Conservation (phyloP, 164 flowering plant genomes). For the Warburgia ugandensis region DNA sequence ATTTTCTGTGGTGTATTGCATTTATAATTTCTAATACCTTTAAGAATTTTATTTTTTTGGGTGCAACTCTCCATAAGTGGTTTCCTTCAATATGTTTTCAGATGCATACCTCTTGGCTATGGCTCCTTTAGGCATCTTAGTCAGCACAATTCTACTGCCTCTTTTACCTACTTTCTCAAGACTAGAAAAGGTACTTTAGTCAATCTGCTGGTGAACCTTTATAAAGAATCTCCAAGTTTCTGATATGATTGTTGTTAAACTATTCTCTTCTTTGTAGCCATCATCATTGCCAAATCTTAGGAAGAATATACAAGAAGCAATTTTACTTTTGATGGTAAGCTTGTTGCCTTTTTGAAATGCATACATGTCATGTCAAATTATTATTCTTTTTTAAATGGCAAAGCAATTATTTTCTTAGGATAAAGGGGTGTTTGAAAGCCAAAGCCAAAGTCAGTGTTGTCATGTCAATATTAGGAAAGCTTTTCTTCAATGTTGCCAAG, state of each 20-base stretch:
- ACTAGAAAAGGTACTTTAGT: constrained; percentile 19
- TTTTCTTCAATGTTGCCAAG: no score
- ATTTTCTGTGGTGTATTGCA: no score
- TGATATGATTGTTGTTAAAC: background rate
- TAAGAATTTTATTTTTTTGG: no score
- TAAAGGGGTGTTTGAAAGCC: no score
- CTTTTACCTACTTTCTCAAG: constrained; percentile 23
- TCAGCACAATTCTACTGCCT: constrained; percentile 21
- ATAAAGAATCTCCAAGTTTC: background rate
- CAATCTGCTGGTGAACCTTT: background rate
- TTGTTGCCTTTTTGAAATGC: background rate
- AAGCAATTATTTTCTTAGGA: no score
- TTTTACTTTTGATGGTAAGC: constrained; percentile 25
- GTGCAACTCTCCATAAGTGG: no score
- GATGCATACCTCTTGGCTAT: constrained; percentile 29
- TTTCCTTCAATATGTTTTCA: constrained; percentile 3
- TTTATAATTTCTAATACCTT: no score
- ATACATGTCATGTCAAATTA: no score
- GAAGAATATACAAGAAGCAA: constrained; percentile 15
- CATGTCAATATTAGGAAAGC: no score
- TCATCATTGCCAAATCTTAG: constrained; percentile 18
- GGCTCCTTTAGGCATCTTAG: constrained; percentile 28
- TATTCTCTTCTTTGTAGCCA: constrained; percentile 11
- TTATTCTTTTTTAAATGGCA: no score
- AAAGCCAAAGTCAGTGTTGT: no score